A percentile compares a stretch with the other conserved stretches of the same genome.
Conservation (phyloP, 129 eudicot species). For the Saussurea involucrata region DNA sequence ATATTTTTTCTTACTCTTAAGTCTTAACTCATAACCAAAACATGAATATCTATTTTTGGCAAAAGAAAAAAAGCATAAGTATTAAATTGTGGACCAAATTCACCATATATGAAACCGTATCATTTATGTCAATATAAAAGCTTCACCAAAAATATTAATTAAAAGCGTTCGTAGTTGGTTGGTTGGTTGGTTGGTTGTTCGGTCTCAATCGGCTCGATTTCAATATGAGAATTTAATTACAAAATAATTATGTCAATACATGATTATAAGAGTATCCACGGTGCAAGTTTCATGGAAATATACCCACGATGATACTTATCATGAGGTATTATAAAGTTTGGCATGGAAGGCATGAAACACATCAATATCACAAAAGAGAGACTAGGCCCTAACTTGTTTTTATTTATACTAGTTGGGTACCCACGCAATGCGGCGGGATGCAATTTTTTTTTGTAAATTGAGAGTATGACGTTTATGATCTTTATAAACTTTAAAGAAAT, state of each 20-base stretch:
- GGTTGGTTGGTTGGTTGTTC: slow-evolving; percentile 9
- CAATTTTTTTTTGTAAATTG: too few relatives aligned
- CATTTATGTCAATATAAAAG: slow-evolving; percentile 6
- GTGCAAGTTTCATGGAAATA: neutral
- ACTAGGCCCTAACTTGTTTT: neutral
- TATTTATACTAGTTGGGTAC: too few relatives aligned
- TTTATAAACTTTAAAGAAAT: too few relatives aligned
- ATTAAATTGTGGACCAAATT: slow-evolving; percentile 24
- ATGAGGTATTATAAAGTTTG: neutral
- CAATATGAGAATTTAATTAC: neutral
- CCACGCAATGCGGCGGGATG: too few relatives aligned
- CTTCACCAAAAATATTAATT: slow-evolving; percentile 23
- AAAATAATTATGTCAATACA: neutral
- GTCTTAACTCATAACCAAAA: neutral
- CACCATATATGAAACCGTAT: slow-evolving; percentile 1
- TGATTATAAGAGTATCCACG: neutral
- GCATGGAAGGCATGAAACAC: neutral
- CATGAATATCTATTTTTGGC: neutral
- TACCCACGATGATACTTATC: neutral
- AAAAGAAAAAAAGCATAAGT: neutral
- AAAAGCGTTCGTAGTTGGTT: slow-evolving; percentile 10
- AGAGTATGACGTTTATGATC: too few relatives aligned
- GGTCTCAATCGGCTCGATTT: slow-evolving; percentile 4
- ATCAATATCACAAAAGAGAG: neutral
- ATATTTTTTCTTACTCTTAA: neutral